Conservation (phyloP, 441 rosid species). For the Gossypium laxum region DNA sequence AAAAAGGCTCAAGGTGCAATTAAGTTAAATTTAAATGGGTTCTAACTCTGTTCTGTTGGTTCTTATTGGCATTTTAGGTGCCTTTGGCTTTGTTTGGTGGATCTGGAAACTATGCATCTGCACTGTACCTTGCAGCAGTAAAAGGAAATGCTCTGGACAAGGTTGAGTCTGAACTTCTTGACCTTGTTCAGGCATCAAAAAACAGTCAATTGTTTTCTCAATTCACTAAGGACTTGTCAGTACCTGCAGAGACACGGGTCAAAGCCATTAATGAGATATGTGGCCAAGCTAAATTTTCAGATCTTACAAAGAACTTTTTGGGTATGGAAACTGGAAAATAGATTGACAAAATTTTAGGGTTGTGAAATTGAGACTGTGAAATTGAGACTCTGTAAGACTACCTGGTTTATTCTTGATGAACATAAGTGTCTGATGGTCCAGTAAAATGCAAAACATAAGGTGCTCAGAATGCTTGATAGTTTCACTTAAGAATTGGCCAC, state of each 20-base stretch:
- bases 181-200: constrained; percentile 51
- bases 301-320: constrained; percentile 57
- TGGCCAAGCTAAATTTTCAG: constrained; percentile 53
- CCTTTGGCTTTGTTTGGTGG: constrained; percentile 72
- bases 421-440: not conserved
- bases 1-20: not conserved
- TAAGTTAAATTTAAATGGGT: not conserved
- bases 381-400: not conserved
- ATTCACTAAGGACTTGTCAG: constrained; percentile 69
- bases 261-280: constrained; percentile 54
- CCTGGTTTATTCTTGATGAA: not conserved
- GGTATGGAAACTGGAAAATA: constrained; percentile 32
- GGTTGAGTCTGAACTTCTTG: constrained; percentile 64
- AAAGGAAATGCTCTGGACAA: constrained; percentile 53
- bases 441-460: not conserved
- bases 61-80: constrained; percentile 35
- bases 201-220: constrained; percentile 44
- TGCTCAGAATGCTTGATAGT: not conserved
- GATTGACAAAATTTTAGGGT: not conserved
- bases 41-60: constrained; percentile 1
- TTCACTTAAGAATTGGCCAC: not conserved
- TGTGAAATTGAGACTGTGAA: not conserved
- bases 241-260: constrained; percentile 44
- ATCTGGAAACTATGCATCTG: constrained; percentile 82
- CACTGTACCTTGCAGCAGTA: constrained; percentile 58